Percentiles rank a stretch among this genome's conserved stretches.
Evolutionary conservation across 208 protist species (phyloP).

Genomic region (Lotmaria passim): DNA sequence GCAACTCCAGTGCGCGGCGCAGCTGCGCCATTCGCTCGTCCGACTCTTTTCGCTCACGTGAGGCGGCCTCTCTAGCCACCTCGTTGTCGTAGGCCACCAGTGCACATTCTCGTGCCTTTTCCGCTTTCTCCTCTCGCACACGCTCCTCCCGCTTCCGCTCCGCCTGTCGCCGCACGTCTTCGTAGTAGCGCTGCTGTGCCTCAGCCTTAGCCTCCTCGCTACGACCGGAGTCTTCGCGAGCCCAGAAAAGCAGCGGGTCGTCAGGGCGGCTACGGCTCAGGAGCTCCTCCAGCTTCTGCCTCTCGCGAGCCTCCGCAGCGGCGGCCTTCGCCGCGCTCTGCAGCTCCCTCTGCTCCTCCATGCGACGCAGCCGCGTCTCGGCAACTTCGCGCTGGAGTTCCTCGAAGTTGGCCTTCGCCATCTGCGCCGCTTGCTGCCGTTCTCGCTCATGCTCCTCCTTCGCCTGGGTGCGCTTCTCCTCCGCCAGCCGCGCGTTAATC

Average conservation of each 20-base stretch:
- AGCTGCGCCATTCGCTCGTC: slow-evolving; percentile 19
- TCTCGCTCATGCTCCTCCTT: slow-evolving; percentile 30
- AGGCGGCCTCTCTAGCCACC: slow-evolving; percentile 18
- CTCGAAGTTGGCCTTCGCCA: slow-evolving; percentile 22
- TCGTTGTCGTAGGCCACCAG: slow-evolving; percentile 26
- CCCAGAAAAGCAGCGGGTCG: slow-evolving; percentile 32
- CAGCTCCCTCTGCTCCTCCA: slow-evolving; percentile 29
- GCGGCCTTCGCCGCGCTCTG: slow-evolving; percentile 22
- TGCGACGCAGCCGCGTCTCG: slow-evolving; percentile 19
- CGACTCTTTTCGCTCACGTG: slow-evolving; percentile 22
- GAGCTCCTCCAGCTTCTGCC: slow-evolving; percentile 3
- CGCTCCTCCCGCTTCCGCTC: slow-evolving; percentile 30
- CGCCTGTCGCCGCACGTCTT: slow-evolving; percentile 37
- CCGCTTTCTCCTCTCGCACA: slow-evolving; percentile 8
- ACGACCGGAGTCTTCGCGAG: not conserved
- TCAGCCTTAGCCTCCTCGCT: slow-evolving; percentile 11
- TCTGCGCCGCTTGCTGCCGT: slow-evolving; percentile 20
- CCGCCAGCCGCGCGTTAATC: slow-evolving; percentile 23
- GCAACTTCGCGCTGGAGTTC: slow-evolving; percentile 30
- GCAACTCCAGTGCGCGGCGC: slow-evolving; percentile 22
- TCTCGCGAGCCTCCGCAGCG: slow-evolving; percentile 15
- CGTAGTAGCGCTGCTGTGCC: slow-evolving; percentile 17
- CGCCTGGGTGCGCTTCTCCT: slow-evolving; percentile 21
- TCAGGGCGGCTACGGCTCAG: not conserved
- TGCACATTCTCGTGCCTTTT: slow-evolving; percentile 25